Evolutionary conservation across 768 basidiomycete genomes (phyloP), one percentile per base, ranked within the genome.

Genomic region (Russula brevipes): DNA sequence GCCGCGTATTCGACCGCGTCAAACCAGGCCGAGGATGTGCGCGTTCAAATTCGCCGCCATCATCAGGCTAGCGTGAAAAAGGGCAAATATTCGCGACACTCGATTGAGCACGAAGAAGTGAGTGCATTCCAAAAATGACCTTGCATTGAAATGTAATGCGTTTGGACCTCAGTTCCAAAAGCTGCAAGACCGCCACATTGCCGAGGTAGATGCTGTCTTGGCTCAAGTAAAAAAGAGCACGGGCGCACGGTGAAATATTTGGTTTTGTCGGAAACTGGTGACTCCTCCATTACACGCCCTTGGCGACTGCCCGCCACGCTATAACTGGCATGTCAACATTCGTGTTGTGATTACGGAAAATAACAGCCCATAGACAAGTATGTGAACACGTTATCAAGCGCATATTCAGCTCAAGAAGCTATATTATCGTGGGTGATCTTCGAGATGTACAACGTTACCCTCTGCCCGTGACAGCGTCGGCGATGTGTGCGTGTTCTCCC

Each of bases 41-140:
- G 89, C 10, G 80, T 85, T 16, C 89, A 89, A 65, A 79, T 93
- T 19, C 86, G 91, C 47, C 86, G 86, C 66, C 80, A 82, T n/a
- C 85, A 86, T 61, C 81, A 85, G 55, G 73, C 80, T 0, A 84
- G 85, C 68, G 59, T 88, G 38, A 91, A 90, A 71, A 83, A 81
- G 54, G 85, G 86, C 41, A 85, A 84, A 69, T 87, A 82, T 66
- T 80, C 77, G 58, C 91, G 89, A 68, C 86, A 81, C 67, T 86
- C 87, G 0, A 69, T 84, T 9, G 89, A 89, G 63, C 56, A 85
- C n/a, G 82, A 88, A 44, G 87, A 88, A 77, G 91, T 88, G 55
- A 36, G 80, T 74, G 9, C 58, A 12, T 59, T 19, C 19, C 30
- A 58, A 8, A 52, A 5, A 38, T 11, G 36, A 38, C 19, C 17